These are phyloP conservation scores for Striga asiatica DNA, from an alignment of 257 asterid genomes.

Conservation along the genomic window DNA sequence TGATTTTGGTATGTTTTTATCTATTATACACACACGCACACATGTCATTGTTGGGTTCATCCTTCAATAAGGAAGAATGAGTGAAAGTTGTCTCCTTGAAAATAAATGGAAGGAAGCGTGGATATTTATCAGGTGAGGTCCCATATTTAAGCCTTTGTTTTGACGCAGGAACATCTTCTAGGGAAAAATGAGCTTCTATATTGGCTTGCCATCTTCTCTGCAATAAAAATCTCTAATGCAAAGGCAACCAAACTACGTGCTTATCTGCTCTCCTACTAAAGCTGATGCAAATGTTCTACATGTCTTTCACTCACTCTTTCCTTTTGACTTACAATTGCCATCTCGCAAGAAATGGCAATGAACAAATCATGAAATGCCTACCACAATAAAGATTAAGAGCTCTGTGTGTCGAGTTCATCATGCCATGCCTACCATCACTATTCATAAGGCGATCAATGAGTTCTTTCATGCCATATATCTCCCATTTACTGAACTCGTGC, in stretches of 20 bases:
- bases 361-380: constrained; percentile 23
- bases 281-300: constrained; percentile 59
- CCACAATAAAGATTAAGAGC: constrained; percentile 17
- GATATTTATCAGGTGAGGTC: constrained; percentile 16
- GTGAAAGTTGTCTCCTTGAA: constrained; percentile 11
- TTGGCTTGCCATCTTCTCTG: constrained; percentile 52
- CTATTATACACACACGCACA: neutral
- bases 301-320: constrained; percentile 39
- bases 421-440: constrained; percentile 53
- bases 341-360: constrained; percentile 35
- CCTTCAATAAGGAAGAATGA: neutral
- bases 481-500: constrained; percentile 60
- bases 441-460: constrained; percentile 46
- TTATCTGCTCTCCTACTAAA: constrained; percentile 59
- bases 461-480: constrained; percentile 73
- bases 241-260: constrained; percentile 39
- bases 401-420: constrained; percentile 38
- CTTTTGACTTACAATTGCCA: constrained; percentile 34
- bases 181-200: constrained; percentile 50
- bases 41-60: neutral
- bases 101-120: constrained; percentile 24
- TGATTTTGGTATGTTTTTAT: too few species aligned
- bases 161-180: constrained; percentile 60
- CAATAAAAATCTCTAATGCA: constrained; percentile 41
- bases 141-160: constrained; percentile 51